Percentiles rank a stretch among this genome's conserved stretches.
phyloP scores from a whole-genome alignment of 2,329 filamentous ascomycete species.

The Chaetomium globosum region DNA sequence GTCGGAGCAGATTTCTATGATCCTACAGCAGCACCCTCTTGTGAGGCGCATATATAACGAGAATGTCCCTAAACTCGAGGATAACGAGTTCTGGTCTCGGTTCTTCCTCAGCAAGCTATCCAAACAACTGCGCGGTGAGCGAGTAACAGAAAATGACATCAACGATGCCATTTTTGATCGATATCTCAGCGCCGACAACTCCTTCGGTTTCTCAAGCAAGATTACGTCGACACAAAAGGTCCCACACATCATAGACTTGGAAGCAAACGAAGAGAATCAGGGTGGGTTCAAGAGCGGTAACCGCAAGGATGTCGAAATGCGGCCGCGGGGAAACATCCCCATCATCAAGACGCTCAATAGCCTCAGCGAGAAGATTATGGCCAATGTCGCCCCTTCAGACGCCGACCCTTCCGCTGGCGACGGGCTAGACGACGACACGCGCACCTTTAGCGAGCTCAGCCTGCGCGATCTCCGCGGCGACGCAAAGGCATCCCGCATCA shows the following conservation, averaged over 20 bases:
- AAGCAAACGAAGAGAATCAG: constrained; percentile 93
- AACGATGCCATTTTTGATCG: constrained; percentile 81
- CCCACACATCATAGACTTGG: constrained; percentile 87
- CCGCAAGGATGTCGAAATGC: constrained; percentile 86
- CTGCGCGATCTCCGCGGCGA: constrained; percentile 80
- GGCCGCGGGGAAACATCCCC: constrained; percentile 76
- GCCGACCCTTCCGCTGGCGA: constrained; percentile 62
- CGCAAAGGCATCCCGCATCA: constrained; percentile 73
- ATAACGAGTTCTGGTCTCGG: constrained; percentile 85
- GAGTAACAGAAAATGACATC: constrained; percentile 74
- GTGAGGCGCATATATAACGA: constrained; percentile 91
- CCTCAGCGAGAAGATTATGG: constrained; percentile 90
- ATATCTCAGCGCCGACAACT: constrained; percentile 76
- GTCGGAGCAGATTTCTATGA: constrained; percentile 88
- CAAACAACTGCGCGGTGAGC: constrained; percentile 89
- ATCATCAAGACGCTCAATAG: constrained; percentile 88
- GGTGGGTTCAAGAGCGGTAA: constrained; percentile 83
- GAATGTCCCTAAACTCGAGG: constrained; percentile 78
- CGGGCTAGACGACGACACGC: constrained; percentile 63
- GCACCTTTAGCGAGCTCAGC: constrained; percentile 72
- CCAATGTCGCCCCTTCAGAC: constrained; percentile 79
- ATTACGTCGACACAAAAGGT: constrained; percentile 64
- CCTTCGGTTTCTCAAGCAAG: constrained; percentile 54
- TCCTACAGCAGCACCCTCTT: constrained; percentile 89
- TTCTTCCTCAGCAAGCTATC: constrained; percentile 92